Conservation (phyloP, 495 filamentous ascomycete species). For the Corynascus novoguineensis region DNA sequence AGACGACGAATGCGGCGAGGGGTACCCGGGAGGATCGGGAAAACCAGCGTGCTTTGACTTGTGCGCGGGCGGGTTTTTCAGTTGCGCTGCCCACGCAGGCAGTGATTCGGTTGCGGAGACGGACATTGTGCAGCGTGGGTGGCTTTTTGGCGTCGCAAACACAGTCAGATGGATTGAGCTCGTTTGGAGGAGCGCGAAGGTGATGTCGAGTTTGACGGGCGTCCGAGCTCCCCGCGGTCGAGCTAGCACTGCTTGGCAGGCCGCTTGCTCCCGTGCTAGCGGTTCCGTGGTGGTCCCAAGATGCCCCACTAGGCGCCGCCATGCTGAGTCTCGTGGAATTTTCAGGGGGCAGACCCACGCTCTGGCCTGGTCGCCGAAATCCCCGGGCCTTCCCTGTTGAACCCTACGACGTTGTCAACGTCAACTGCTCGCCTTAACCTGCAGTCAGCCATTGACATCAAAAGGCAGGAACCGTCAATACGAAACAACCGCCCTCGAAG, state of each 20-base stretch:
- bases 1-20: conserved; percentile 44
- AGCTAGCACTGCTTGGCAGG: conserved; percentile 8
- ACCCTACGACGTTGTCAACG: background rate
- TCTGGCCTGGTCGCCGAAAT: background rate
- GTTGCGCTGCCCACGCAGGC: conserved; percentile 75
- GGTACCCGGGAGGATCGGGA: conserved; percentile 84
- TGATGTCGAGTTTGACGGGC: conserved; percentile 20
- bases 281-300: background rate
- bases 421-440: background rate
- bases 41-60: conserved; percentile 56
- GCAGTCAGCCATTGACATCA: background rate
- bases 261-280: conserved; percentile 18
- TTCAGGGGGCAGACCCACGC: conserved; percentile 14
- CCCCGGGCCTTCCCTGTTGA: conserved; percentile 7
- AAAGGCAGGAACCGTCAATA: background rate
- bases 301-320: background rate
- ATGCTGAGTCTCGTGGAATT: conserved; percentile 1
- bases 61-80: conserved; percentile 59
- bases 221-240: conserved; percentile 11
- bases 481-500: background rate
- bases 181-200: background rate
- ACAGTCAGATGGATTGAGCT: no score
- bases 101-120: conserved; percentile 26
- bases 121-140: conserved; percentile 19
- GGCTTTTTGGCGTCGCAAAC: no score